phyloP scores from a whole-genome alignment of 225 moss, liverwort and hornwort species.

The Polytrichum formosum region DNA sequence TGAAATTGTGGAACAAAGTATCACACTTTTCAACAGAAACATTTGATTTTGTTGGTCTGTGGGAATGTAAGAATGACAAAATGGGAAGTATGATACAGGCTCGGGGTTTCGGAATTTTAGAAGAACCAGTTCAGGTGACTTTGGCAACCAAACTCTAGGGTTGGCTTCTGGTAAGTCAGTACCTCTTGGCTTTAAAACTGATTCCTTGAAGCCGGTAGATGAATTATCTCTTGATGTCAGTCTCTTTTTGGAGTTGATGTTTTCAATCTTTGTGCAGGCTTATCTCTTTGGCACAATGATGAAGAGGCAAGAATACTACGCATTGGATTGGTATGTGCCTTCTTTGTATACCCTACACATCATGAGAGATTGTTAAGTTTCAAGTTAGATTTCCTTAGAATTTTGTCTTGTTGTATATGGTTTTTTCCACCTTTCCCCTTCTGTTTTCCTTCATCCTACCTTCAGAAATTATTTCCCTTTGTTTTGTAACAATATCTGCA shows the following conservation, averaged over 20 bases:
- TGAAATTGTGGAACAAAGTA: too few species aligned
- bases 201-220: background rate
- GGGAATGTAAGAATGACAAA: background rate
- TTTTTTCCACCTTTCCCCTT: background rate
- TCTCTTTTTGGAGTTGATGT: background rate
- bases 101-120: slow-evolving; percentile 26
- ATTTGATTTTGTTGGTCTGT: background rate
- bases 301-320: slow-evolving; percentile 58
- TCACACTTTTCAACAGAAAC: too few species aligned
- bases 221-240: background rate
- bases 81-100: slow-evolving; percentile 20
- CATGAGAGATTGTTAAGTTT: too few species aligned
- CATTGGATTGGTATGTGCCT: slow-evolving; percentile 48
- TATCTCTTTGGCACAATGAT: slow-evolving; percentile 56
- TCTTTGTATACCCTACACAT: too few species aligned
- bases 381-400: too few species aligned
- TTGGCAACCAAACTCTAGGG: slow-evolving; percentile 33
- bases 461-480: background rate
- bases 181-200: background rate
- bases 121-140: slow-evolving; percentile 19
- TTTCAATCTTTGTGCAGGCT: slow-evolving; percentile 20
- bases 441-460: background rate
- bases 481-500: too few species aligned
- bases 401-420: too few species aligned
- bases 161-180: slow-evolving; percentile 43